phyloP scores from a whole-genome alignment of 73 alveolate genomes.

The Breviolum minutum region DNA sequence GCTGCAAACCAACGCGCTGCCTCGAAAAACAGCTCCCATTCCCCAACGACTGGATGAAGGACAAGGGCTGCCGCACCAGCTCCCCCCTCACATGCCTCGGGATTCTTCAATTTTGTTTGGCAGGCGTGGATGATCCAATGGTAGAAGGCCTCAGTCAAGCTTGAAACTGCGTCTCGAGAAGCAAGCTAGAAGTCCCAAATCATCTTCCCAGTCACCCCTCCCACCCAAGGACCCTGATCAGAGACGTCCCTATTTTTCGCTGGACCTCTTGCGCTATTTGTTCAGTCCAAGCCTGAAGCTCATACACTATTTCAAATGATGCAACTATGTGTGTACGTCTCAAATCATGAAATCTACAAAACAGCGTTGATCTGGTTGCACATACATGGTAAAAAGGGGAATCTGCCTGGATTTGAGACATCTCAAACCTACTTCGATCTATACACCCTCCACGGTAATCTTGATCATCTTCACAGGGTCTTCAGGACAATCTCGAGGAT shows the following conservation, averaged over 20 bases:
- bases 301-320: conserved; percentile 25
- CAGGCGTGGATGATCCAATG: conserved; percentile 94
- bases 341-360: background rate
- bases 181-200: background rate
- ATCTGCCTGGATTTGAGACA: background rate
- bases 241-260: background rate
- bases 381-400: background rate
- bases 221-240: background rate
- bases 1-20: conserved; percentile 94
- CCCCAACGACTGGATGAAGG: background rate
- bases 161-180: background rate
- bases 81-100: conserved; percentile 24
- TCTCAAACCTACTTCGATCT: background rate
- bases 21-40: background rate
- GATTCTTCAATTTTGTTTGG: conserved; percentile 62
- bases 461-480: conserved; percentile 85
- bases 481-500: conserved; percentile 9
- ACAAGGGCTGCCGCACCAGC: background rate
- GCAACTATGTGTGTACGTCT: conserved; percentile 4
- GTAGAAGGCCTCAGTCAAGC: conserved; percentile 53
- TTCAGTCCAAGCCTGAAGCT: conserved; percentile 22
- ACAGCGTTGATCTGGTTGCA: background rate
- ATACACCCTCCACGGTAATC: conserved; percentile 81
- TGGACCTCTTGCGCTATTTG: background rate
- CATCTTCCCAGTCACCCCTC: background rate